Evolutionary conservation across 164 flowering plant genomes (phyloP).

Genomic region (Magnolia officinalis): DNA sequence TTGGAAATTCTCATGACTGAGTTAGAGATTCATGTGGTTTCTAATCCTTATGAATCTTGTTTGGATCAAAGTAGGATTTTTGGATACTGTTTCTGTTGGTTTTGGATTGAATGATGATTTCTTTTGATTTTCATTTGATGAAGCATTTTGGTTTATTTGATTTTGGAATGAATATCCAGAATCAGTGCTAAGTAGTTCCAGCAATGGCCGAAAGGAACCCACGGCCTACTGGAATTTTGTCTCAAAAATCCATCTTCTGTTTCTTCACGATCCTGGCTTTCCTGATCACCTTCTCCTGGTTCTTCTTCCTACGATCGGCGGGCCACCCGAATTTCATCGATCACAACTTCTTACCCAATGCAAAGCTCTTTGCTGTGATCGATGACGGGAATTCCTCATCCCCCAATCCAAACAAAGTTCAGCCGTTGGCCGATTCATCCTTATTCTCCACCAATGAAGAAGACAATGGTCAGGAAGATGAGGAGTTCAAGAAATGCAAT

Average conservation of each 20-base stretch:
- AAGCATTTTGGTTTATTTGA: no score
- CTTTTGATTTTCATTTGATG: no score
- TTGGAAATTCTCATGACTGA: no score
- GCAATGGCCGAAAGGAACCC: constrained; percentile 23
- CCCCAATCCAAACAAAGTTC: constrained; percentile 9
- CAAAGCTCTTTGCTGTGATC: constrained; percentile 20
- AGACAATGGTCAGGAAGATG: constrained; percentile 6
- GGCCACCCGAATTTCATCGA: constrained; percentile 22
- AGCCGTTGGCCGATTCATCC: constrained; percentile 9
- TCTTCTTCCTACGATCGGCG: constrained; percentile 57
- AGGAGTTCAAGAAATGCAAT: constrained; percentile 14
- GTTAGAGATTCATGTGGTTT: no score
- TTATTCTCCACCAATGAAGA: constrained; percentile 10
- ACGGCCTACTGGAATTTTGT: constrained; percentile 27
- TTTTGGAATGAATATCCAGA: no score
- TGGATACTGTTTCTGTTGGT: no score
- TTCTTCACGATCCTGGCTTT: constrained; percentile 39
- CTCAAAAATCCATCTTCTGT: constrained; percentile 34
- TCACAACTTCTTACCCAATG: constrained; percentile 31
- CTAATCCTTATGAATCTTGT: no score
- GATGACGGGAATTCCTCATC: constrained; percentile 15
- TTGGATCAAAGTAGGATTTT: no score
- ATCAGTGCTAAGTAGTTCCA: no score
- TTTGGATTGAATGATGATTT: no score
- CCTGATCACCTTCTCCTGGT: constrained; percentile 64